Conservation (phyloP, 768 basidiomycete species). For the Trametes elegans region DNA sequence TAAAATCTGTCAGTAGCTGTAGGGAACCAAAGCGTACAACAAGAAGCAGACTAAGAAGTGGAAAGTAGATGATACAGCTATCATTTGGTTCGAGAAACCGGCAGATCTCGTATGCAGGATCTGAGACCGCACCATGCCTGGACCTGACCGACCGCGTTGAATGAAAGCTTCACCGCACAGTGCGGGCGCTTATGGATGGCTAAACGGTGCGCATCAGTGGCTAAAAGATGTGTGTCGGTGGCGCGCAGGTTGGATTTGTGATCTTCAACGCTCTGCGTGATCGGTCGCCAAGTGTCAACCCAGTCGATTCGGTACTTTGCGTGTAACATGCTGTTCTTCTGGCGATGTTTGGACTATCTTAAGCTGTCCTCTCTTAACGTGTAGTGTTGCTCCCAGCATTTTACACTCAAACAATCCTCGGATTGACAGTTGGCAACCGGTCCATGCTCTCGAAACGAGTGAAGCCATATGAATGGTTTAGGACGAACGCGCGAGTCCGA, state of each 20-base stretch:
- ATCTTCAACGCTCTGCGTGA: neutral
- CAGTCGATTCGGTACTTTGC: neutral
- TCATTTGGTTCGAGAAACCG: too few species aligned
- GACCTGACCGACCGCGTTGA: too few species aligned
- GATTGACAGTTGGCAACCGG: constrained; percentile 2
- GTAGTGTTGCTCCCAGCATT: neutral
- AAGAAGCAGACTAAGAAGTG: neutral
- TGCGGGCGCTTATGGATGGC: constrained; percentile 3
- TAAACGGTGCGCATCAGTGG: too few species aligned
- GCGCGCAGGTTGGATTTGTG: too few species aligned
- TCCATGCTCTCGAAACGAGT: constrained; percentile 14
- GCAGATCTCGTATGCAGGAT: neutral
- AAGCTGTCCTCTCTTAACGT: neutral
- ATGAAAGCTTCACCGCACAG: too few species aligned
- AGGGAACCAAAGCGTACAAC: neutral
- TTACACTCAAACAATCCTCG: neutral
- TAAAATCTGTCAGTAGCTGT: neutral
- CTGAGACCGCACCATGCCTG: neutral
- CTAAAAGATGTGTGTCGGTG: too few species aligned
- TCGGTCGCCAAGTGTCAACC: neutral
- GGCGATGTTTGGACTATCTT: neutral
- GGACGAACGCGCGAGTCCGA: neutral
- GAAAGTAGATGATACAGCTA: too few species aligned
- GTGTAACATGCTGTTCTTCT: constrained; percentile 4
- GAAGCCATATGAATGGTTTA: neutral